phyloP scores from a whole-genome alignment of 768 basidiomycete species.

The Lepiota venenata region DNA sequence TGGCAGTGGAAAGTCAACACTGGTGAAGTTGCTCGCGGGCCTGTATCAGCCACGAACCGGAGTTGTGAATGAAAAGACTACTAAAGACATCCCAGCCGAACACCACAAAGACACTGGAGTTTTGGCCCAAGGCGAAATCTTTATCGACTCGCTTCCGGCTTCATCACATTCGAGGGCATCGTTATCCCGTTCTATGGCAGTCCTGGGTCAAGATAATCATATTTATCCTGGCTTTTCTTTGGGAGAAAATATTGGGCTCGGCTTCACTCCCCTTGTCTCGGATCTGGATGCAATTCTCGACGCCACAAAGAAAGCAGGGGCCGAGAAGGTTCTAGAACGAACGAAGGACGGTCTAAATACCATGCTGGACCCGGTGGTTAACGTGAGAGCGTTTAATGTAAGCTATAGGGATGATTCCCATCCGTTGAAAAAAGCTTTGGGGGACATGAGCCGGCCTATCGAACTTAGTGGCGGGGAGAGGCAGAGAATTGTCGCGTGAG shows the following conservation, averaged over 20 bases:
- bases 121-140: slow-evolving; percentile 32
- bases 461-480: slow-evolving; percentile 42
- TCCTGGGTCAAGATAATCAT: slow-evolving; percentile 46
- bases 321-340: slow-evolving; percentile 35
- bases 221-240: slow-evolving; percentile 45
- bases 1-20: slow-evolving; percentile 52
- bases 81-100: neutral
- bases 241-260: slow-evolving; percentile 35
- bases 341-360: slow-evolving; percentile 38
- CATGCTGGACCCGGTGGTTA: slow-evolving; percentile 32
- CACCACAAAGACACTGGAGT: neutral
- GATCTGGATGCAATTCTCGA: slow-evolving; percentile 22
- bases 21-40: slow-evolving; percentile 47
- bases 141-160: slow-evolving; percentile 40
- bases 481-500: slow-evolving; percentile 48
- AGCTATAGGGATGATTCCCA: slow-evolving; percentile 24
- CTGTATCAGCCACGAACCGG: slow-evolving; percentile 39
- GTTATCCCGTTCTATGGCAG: slow-evolving; percentile 40
- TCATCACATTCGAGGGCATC: slow-evolving; percentile 32
- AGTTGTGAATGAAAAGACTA: no score
- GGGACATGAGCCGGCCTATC: slow-evolving; percentile 23
- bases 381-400: no score
- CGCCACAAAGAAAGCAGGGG: slow-evolving; percentile 36
- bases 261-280: slow-evolving; percentile 17
- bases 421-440: slow-evolving; percentile 22